A percentile compares a stretch with the other conserved stretches of the same genome.
phyloP scores from a whole-genome alignment of 352 stramenopile genomes.

The Phytophthora kernoviae region DNA sequence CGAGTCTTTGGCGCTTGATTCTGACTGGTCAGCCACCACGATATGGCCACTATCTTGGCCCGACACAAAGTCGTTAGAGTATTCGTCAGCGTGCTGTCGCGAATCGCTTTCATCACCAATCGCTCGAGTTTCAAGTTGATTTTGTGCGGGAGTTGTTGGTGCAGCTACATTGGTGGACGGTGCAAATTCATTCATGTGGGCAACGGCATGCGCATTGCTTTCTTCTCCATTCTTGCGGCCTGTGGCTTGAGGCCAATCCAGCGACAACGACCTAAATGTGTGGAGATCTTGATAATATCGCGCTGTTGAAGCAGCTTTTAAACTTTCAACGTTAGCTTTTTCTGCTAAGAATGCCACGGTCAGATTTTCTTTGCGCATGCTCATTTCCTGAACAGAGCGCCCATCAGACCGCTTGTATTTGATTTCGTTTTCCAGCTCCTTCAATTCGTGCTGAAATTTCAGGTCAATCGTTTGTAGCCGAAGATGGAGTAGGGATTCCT shows the following conservation, averaged over 20 bases:
- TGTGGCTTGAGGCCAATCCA: slow-evolving; percentile 14
- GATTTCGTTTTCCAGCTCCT: slow-evolving; percentile 23
- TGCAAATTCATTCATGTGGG: background rate
- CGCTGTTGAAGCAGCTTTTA: slow-evolving; percentile 54
- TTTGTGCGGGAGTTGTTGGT: background rate
- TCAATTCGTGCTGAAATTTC: slow-evolving; percentile 40
- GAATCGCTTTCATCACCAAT: slow-evolving; percentile 1
- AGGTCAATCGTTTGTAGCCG: slow-evolving; percentile 47
- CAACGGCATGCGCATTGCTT: background rate
- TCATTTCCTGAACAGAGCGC: slow-evolving; percentile 15
- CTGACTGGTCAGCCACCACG: background rate
- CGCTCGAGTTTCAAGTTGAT: background rate
- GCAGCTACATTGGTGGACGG: background rate
- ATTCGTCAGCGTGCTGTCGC: slow-evolving; percentile 9
- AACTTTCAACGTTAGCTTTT: slow-evolving; percentile 57
- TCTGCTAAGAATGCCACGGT: slow-evolving; percentile 53
- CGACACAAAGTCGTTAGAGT: slow-evolving; percentile 24
- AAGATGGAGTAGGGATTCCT: slow-evolving; percentile 54
- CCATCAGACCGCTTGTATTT: background rate
- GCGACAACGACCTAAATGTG: slow-evolving; percentile 46
- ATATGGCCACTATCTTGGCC: slow-evolving; percentile 2
- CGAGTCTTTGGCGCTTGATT: background rate
- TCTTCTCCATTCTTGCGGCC: background rate
- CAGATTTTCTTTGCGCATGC: slow-evolving; percentile 38
- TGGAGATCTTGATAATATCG: slow-evolving; percentile 74